A percentile compares a stretch with the other conserved stretches of the same genome.
These are phyloP conservation scores for Papiliotrema laurentii DNA, from an alignment of 1,284 basidiomycete genomes.

Conservation along the genomic window DNA sequence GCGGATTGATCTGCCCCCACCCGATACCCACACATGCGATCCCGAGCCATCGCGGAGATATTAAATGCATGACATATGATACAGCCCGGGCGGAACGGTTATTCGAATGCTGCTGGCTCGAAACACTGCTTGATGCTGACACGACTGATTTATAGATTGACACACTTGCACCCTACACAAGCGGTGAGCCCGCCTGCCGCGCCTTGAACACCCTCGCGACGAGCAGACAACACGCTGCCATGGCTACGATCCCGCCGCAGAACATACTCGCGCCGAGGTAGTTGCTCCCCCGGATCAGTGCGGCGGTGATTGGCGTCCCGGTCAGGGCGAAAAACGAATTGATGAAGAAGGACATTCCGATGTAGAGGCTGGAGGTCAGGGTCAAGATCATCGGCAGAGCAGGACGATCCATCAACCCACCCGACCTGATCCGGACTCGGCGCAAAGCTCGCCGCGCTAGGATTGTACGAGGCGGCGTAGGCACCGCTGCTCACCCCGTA, in stretches of 20 bases:
- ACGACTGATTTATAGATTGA: background rate
- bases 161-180: slow-evolving; percentile 3
- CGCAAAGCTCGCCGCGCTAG: slow-evolving; percentile 28
- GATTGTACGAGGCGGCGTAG: slow-evolving; percentile 29
- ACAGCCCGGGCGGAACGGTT: no score
- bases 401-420: slow-evolving; percentile 3
- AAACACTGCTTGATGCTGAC: no score
- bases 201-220: slow-evolving; percentile 6
- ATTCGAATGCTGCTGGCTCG: no score
- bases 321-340: slow-evolving; percentile 33
- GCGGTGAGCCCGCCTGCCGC: slow-evolving; percentile 4
- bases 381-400: background rate
- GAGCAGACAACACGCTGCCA: slow-evolving; percentile 7
- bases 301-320: slow-evolving; percentile 29
- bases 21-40: no score
- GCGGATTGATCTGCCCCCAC: no score
- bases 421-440: slow-evolving; percentile 29
- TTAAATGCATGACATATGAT: no score
- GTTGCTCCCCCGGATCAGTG: slow-evolving; percentile 21
- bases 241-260: slow-evolving; percentile 23
- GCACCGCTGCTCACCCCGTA: slow-evolving; percentile 29
- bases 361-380: slow-evolving; percentile 15
- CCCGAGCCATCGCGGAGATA: no score
- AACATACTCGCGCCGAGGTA: slow-evolving; percentile 31
- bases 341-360: slow-evolving; percentile 36